Evolutionary conservation across 106 monocot genomes (phyloP), one percentile per base, ranked within the genome.

Genomic region (Acorus calamus): DNA sequence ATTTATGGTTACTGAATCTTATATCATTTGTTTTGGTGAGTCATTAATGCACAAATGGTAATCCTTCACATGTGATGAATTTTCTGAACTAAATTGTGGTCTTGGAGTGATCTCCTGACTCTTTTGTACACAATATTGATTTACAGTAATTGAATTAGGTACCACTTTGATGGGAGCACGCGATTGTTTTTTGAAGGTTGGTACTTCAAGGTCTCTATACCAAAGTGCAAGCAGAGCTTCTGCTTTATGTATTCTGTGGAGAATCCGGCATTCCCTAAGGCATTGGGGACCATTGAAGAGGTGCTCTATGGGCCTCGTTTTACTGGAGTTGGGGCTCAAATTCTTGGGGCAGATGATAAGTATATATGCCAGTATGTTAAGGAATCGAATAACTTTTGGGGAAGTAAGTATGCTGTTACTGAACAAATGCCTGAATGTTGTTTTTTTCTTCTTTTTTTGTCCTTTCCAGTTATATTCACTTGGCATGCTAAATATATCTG

Each of bases 211-310:
- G 87, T 96, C 10, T 83, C 96, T 0, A 88, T 96, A 46, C 91
- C 91, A 2, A 53, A 96, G 62, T 62, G 69, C 45, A 61, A 72
- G 51, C 91, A 96, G 64, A 96, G 80, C 77, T 96, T 96, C 71
- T 96, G 96, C 62, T 96, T 96, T 63, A 96, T 91, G 96, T 96
- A 96, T 50, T 90, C 96, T 0, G 78, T 88, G 63, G 91, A 96
- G 70, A 96, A 85, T 68, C 96, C 96, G 46, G 69, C 82, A 3
- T 96, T 96, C 54, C 68, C 71, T 47, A 85, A 81, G 60, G 90
- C 87, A 49, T 76, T 91, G 82, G 66, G 76, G 11, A 53, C 51
- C 56, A 13, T 87, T 49, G 91, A 96, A 12, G 75, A 45, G 55
- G 44, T 62, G 3, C 11, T 88, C 0, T 47, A 91, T 50, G 96